Conservation (phyloP, 2,329 filamentous ascomycete species). For the Sporothrix pallida region DNA sequence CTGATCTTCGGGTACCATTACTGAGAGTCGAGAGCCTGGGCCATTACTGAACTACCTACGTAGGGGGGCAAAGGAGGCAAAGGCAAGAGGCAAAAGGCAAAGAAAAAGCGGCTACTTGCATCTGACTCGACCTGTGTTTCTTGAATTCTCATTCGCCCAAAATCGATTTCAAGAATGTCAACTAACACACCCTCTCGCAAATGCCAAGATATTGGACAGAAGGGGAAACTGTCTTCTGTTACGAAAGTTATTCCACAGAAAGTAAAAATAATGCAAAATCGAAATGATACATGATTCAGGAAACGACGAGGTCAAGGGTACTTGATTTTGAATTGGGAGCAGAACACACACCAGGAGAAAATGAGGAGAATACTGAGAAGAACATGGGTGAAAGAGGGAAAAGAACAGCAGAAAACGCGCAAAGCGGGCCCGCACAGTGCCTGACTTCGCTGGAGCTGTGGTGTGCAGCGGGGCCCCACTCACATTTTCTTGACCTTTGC, state of each 20-base stretch:
- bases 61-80: conserved; percentile 12
- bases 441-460: not conserved
- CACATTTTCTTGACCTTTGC: conserved; percentile 10
- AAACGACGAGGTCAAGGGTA: conserved; percentile 17
- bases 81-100: not conserved
- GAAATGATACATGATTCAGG: not conserved
- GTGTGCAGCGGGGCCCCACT: conserved; percentile 1
- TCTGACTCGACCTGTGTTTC: conserved; percentile 10
- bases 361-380: not conserved
- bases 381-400: not conserved
- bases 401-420: conserved; percentile 25
- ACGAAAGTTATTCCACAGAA: too few relatives aligned
- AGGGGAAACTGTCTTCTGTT: too few relatives aligned
- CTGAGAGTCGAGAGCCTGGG: conserved; percentile 7
- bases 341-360: not conserved
- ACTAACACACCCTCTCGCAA: not conserved
- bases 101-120: not conserved
- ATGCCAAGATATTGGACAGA: too few relatives aligned
- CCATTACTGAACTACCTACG: not conserved
- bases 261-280: too few relatives aligned
- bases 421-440: conserved; percentile 27
- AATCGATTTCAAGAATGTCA: not conserved
- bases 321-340: not conserved
- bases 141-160: conserved; percentile 18
- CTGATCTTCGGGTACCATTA: conserved; percentile 4